phyloP scores from a whole-genome alignment of 352 stramenopile species.

The Aphanomyces stellatus region DNA sequence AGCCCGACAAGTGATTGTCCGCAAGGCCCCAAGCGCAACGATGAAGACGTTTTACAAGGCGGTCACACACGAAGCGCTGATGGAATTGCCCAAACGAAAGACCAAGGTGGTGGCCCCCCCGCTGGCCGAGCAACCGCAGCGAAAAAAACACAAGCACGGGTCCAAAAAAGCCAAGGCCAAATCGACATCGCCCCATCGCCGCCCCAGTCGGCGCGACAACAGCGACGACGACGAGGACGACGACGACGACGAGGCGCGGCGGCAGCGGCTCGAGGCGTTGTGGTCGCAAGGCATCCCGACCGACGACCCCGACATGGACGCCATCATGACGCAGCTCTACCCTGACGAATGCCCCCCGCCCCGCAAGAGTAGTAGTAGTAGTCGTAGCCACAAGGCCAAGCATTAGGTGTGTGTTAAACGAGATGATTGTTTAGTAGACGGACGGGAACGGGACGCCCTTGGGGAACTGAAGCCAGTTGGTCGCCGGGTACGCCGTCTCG shows the following conservation, averaged over 20 bases:
- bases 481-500: slow-evolving; percentile 66
- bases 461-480: slow-evolving; percentile 90
- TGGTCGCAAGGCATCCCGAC: background rate
- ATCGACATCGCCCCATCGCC: background rate
- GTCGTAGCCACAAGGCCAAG: background rate
- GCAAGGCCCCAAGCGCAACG: slow-evolving; percentile 47
- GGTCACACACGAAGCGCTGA: slow-evolving; percentile 47
- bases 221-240: background rate
- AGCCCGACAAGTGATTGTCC: slow-evolving; percentile 59
- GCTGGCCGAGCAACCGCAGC: background rate
- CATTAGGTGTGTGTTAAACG: too few relatives aligned
- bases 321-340: background rate
- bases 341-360: background rate
- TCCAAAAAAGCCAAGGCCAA: background rate
- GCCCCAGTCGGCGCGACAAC: background rate
- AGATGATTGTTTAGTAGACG: background rate
- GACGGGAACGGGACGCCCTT: slow-evolving; percentile 8
- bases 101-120: background rate
- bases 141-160: background rate
- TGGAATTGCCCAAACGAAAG: slow-evolving; percentile 36
- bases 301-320: background rate
- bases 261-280: background rate
- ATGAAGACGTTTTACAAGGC: slow-evolving; percentile 67
- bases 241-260: background rate
- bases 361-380: background rate